Evolutionary conservation across 805 yeast species (phyloP).

Genomic region (Candida lessepsii): DNA sequence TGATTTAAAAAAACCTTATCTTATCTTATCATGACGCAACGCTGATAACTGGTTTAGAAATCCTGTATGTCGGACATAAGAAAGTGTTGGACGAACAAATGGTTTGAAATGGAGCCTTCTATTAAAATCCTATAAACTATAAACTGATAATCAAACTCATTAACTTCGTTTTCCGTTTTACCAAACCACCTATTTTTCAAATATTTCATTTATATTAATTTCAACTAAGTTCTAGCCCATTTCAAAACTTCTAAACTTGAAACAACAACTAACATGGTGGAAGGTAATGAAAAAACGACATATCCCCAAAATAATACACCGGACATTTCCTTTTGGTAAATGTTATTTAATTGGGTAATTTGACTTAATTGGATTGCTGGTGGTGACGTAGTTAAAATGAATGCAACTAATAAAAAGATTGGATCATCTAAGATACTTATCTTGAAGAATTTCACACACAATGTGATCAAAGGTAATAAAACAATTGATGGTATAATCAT

Average conservation of each 20-base stretch:
- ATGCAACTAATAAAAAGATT: slow-evolving; percentile 72
- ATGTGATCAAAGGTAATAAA: slow-evolving; percentile 63
- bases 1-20: not conserved
- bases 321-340: slow-evolving; percentile 79
- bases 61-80: no score
- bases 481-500: slow-evolving; percentile 75
- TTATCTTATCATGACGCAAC: slow-evolving; percentile 2
- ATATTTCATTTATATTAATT: no score
- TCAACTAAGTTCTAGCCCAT: slow-evolving; percentile 37
- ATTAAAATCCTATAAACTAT: not conserved
- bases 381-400: slow-evolving; percentile 72
- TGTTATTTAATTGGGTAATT: slow-evolving; percentile 71
- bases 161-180: no score
- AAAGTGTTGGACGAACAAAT: no score
- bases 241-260: slow-evolving; percentile 59
- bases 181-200: no score
- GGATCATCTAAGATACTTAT: slow-evolving; percentile 78
- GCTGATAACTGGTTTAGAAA: no score
- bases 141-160: not conserved
- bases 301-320: slow-evolving; percentile 83
- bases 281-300: slow-evolving; percentile 71
- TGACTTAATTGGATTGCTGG: slow-evolving; percentile 84
- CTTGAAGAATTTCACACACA: slow-evolving; percentile 60
- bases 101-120: not conserved
- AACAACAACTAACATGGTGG: slow-evolving; percentile 70